These are phyloP conservation scores for Dissophora ornata DNA, from an alignment of 192 early-diverging fungal genomes.

Conservation along the genomic window DNA sequence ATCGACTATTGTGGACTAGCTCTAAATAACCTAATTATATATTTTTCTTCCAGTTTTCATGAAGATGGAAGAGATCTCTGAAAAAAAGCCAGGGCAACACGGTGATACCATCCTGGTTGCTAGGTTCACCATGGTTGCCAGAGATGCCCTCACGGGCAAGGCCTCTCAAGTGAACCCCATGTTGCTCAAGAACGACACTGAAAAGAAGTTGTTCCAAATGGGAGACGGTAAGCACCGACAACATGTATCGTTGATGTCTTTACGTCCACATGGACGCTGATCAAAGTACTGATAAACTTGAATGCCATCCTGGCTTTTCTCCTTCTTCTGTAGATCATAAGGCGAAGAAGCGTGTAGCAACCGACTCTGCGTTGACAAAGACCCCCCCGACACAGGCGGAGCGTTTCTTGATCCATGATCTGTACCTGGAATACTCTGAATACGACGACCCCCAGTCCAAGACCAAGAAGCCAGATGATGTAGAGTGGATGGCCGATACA, in stretches of 20 bases:
- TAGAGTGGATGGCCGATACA: conserved; percentile 84
- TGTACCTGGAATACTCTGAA: conserved; percentile 78
- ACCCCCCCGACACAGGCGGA: conserved; percentile 83
- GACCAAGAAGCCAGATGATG: conserved; percentile 54
- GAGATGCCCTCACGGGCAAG: conserved; percentile 76
- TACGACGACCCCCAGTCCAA: conserved; percentile 60
- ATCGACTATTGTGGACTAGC: too few species aligned
- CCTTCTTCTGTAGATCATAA: conserved; percentile 67
- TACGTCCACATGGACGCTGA: too few species aligned
- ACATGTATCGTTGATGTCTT: too few species aligned
- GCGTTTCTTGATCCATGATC: conserved; percentile 79
- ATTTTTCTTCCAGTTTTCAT: conserved; percentile 64
- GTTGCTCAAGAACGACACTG: conserved; percentile 76
- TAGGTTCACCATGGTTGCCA: conserved; percentile 90
- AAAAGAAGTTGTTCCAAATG: conserved; percentile 74
- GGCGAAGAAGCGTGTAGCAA: conserved; percentile 57
- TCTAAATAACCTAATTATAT: too few species aligned
- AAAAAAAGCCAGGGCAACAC: conserved; percentile 13
- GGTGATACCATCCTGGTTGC: conserved; percentile 76
- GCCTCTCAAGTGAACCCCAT: conserved; percentile 79
- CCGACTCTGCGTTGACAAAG: conserved; percentile 64
- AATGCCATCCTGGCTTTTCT: too few species aligned
- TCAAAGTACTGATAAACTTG: too few species aligned
- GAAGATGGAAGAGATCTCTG: conserved; percentile 68
- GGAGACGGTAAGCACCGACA: too few species aligned